Percentiles rank a stretch among this genome's conserved stretches.
These are phyloP conservation scores for Agaricales sp. DNA, from an alignment of 1,284 basidiomycete genomes.

Conservation along the genomic window DNA sequence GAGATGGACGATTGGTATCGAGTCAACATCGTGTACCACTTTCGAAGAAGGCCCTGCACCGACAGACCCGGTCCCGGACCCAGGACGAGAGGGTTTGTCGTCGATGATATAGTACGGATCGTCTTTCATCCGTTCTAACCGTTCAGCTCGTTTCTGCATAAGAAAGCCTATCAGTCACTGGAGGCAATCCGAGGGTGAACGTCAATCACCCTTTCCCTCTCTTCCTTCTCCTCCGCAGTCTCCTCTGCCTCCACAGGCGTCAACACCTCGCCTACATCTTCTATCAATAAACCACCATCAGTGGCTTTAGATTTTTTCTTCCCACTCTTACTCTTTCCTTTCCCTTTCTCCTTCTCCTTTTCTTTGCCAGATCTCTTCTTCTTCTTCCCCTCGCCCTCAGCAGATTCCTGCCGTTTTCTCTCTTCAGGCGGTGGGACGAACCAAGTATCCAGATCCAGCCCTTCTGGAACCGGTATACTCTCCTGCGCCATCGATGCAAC, in stretches of 20 bases:
- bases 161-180: constrained; percentile 2
- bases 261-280: constrained; percentile 22
- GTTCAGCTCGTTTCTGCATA: constrained; percentile 59
- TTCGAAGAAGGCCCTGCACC: constrained; percentile 18
- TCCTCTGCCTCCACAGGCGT: constrained; percentile 31
- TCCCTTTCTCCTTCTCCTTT: constrained; percentile 32
- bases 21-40: constrained; percentile 52
- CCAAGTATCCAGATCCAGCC: constrained; percentile 78
- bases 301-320: constrained; percentile 44
- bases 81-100: constrained; percentile 38
- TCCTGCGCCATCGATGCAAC: constrained; percentile 76
- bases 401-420: constrained; percentile 16
- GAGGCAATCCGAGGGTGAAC: not conserved
- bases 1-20: constrained; percentile 76
- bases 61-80: too few species aligned
- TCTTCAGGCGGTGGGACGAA: constrained; percentile 62
- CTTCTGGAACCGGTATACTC: constrained; percentile 74
- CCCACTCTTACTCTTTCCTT: constrained; percentile 16
- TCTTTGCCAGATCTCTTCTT: constrained; percentile 34
- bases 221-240: constrained; percentile 44
- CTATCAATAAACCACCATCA: constrained; percentile 23
- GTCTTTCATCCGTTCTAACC: constrained; percentile 63
- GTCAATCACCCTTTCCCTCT: constrained; percentile 42
- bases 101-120: constrained; percentile 87
- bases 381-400: constrained; percentile 24